Evolutionary conservation across 2,329 filamentous ascomycete genomes (phyloP), one percentile per base, ranked within the genome.

Genomic region (Dichotomopilus funicola): DNA sequence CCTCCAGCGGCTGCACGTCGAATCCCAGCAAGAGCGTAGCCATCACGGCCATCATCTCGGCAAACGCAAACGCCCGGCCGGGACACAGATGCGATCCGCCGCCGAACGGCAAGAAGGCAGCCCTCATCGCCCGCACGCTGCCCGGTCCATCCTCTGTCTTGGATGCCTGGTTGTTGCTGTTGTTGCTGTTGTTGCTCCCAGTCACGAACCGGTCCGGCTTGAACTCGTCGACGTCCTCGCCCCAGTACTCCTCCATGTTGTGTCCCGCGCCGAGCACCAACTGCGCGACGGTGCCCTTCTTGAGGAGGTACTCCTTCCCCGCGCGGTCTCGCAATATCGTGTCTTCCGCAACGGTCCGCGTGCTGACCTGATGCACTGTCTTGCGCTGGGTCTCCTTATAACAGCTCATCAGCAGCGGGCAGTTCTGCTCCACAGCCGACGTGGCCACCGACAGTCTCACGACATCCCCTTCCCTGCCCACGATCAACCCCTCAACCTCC

Each of bases 181-280:
- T 27, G 31, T 12, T 6, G 7, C 36, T 12, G 19, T 40, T 33
- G 8, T 64, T 62, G n/a, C 19, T 27, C 19, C 19, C 19, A 27
- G 19, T 27, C 2, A 86, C 67, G 78, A 81, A 86, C 38, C 82
- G 72, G 48, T 78, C 76, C 0, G 82, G 82, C 3, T 72, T 72
- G 61, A 85, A 86, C 0, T 66, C 63, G 43, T 78, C 76, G 6
- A 78, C 76, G 59, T 83, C 78, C 0, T 70, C 63, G 2, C 81
- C 82, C 80, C 82, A 86, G 42, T 70, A 65, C 31, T 66, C 68
- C 7, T 53, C n/a, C 37, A 51, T 10, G 3, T 6, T 13, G 27
- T 60, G 56, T 3, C 36, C 34, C 4, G 35, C 44, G 3, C 60
- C 58, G 10, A 60, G 36, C 8, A 52, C 36, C 54, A 60, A 34